Base-by-base conservation (phyloP, 768 basidiomycete genomes). In the Fomitopsis serialis region DNA sequence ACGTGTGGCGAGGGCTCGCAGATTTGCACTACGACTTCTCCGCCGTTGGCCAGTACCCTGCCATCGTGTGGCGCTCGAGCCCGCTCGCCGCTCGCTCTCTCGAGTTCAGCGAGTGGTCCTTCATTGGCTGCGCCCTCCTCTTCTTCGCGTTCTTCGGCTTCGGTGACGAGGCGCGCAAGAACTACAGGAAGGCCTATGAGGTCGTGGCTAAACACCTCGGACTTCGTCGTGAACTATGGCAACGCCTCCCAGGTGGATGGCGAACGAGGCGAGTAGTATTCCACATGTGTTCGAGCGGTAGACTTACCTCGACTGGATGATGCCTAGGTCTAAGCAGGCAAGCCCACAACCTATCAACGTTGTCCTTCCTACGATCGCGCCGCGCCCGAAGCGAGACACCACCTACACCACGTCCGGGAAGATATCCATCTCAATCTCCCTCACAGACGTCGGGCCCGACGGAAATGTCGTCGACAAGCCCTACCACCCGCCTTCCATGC, bases 141-240 rank as follows among this genome's bases (percentile, higher is more conserved):
- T 78, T 80, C 61, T 73, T 82, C 51, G 65, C 53, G 0, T 80
- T 83, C 70, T 82, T 84, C 53, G 77, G 80, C 0, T 78, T 82
- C 53, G 75, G 78, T 1, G 63, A 70, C 35, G 80, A 81, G 52
- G 78, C 75, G 13, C 64, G 67, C 42, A 64, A 58, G 51, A 66
- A 75, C 53, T 79, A 80, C 56, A 45, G 55, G 45, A 43, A 53
- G 21, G 63, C 56, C 6, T 64, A 61, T 54, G 59, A 34, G 27
- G 61, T 61, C 15, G 54, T 66, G 46, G 61, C 53, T 50, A 66
- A 61, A 56, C 54, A 59, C 43, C 55, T 72, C 46, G 65, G 65
- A n/a, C 45, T 61, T 50, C 50, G 54, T 46, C 50, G 54, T 9
- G 52, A 22, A 45, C 57, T 57, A 10, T 21, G 34, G 27, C 43